Conservation (phyloP, 768 basidiomycete genomes). For the Rhodosporidiobolus sp. region DNA sequence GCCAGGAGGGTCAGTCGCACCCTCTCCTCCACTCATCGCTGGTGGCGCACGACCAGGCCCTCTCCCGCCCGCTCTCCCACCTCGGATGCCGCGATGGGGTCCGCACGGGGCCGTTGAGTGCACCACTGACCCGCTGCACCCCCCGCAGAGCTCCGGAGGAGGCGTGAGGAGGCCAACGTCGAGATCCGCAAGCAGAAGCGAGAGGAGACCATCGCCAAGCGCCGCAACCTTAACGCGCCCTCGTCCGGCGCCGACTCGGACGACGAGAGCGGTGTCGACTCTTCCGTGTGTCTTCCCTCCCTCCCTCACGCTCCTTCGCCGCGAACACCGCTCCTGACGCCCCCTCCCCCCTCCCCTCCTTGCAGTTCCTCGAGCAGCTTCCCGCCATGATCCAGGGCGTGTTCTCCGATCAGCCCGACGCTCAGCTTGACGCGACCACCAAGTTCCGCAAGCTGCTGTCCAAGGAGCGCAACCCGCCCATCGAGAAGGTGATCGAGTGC, state of each 20-base stretch:
- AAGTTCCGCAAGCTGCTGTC: constrained; percentile 98
- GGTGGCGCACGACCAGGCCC: not conserved
- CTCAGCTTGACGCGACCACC: constrained; percentile 93
- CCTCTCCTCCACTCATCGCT: not conserved
- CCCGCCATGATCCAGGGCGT: constrained; percentile 79
- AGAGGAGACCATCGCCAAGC: constrained; percentile 97
- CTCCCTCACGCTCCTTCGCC: not conserved
- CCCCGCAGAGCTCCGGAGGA: constrained; percentile 74
- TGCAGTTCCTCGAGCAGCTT: constrained; percentile 57
- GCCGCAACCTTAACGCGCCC: constrained; percentile 70
- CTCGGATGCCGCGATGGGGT: not conserved
- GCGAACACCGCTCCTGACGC: not conserved
- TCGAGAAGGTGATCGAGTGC: constrained; percentile 96
- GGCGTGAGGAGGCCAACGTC: constrained; percentile 97
- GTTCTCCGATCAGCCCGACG: constrained; percentile 84
- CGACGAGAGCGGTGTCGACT: constrained; percentile 70
- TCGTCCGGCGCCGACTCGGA: constrained; percentile 79
- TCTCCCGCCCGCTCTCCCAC: not conserved
- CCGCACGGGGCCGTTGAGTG: not conserved
- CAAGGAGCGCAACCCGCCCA: constrained; percentile 99
- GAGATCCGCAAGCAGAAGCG: constrained; percentile 98
- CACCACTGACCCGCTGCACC: not conserved
- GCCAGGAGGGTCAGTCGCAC: constrained; percentile 58
- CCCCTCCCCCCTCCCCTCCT: not conserved
- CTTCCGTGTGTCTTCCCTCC: constrained; percentile 68